Conservation (phyloP, 73 alveolate species). For the Effrenium voratum region DNA sequence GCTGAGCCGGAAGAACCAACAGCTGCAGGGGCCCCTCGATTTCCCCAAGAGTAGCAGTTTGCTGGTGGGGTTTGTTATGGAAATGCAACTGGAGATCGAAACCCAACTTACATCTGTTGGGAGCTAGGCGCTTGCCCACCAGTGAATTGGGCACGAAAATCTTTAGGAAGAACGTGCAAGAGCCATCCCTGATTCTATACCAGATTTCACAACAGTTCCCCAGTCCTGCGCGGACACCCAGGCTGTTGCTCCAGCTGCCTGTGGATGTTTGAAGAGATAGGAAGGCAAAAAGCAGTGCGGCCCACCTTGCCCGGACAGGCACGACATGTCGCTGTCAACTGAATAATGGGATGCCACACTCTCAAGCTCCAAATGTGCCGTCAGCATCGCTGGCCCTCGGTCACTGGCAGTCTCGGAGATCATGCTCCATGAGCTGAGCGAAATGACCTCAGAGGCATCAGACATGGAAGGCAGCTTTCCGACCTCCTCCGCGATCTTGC, state of each 20-base stretch:
- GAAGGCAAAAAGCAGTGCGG: constrained; percentile 11
- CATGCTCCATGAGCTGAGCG: too few relatives aligned
- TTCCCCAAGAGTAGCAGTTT: too few relatives aligned
- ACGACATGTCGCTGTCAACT: neutral
- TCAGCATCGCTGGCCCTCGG: too few relatives aligned
- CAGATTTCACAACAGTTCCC: neutral
- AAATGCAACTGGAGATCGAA: too few relatives aligned
- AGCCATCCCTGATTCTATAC: neutral
- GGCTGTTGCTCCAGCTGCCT: neutral
- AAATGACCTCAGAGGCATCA: too few relatives aligned
- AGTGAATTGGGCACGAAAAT: neutral
- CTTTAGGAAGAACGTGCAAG: neutral
- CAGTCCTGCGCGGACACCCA: neutral
- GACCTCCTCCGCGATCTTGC: too few relatives aligned
- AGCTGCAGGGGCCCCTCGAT: too few relatives aligned
- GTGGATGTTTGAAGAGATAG: neutral
- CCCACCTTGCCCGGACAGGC: constrained; percentile 13
- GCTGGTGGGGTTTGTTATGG: too few relatives aligned
- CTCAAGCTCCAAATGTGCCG: neutral
- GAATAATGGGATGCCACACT: neutral
- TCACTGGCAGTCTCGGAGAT: too few relatives aligned
- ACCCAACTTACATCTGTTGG: too few relatives aligned
- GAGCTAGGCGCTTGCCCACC: neutral
- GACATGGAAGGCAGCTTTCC: too few relatives aligned
- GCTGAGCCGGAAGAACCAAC: too few relatives aligned